These are phyloP conservation scores for Diaporthe nobilis DNA, from an alignment of 2,329 filamentous ascomycete genomes.

Conservation along the genomic window DNA sequence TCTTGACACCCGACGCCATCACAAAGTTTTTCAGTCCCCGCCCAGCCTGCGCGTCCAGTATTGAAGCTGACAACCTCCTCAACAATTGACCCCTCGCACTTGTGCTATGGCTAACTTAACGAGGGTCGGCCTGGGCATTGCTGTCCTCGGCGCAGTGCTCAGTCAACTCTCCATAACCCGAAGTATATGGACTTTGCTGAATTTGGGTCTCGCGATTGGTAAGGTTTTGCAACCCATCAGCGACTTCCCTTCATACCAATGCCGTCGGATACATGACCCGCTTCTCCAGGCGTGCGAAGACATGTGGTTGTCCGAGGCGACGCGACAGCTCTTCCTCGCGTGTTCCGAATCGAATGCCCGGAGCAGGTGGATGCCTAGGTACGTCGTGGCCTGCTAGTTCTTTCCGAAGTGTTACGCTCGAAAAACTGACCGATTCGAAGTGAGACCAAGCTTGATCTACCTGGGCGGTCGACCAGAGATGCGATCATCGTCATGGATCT, in stretches of 20 bases:
- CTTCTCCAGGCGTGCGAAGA: constrained; percentile 51
- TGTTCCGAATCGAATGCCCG: constrained; percentile 47
- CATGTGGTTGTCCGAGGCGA: constrained; percentile 51
- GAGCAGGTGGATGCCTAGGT: constrained; percentile 49
- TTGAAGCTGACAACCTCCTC: background rate
- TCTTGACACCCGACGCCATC: background rate
- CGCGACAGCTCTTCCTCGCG: constrained; percentile 50
- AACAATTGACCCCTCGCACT: background rate
- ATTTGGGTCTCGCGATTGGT: constrained; percentile 45
- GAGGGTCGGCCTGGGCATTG: constrained; percentile 1
- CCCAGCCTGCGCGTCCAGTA: background rate
- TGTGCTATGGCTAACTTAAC: background rate
- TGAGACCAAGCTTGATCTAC: constrained; percentile 45
- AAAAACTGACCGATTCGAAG: constrained; percentile 5
- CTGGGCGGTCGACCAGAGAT: constrained; percentile 50
- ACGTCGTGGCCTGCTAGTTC: background rate
- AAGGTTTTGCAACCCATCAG: constrained; percentile 47
- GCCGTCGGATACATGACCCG: constrained; percentile 48
- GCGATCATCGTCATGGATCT: constrained; percentile 52
- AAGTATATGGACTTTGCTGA: constrained; percentile 38
- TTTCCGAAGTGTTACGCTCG: background rate
- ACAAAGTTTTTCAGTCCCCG: background rate
- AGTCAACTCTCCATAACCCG: constrained; percentile 6
- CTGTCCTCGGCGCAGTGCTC: constrained; percentile 12
- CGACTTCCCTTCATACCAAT: constrained; percentile 49